A percentile compares a stretch with the other conserved stretches of the same genome.
These are phyloP conservation scores for Metschnikowia koreensis DNA, from an alignment of 805 yeast genomes.

Conservation along the genomic window DNA sequence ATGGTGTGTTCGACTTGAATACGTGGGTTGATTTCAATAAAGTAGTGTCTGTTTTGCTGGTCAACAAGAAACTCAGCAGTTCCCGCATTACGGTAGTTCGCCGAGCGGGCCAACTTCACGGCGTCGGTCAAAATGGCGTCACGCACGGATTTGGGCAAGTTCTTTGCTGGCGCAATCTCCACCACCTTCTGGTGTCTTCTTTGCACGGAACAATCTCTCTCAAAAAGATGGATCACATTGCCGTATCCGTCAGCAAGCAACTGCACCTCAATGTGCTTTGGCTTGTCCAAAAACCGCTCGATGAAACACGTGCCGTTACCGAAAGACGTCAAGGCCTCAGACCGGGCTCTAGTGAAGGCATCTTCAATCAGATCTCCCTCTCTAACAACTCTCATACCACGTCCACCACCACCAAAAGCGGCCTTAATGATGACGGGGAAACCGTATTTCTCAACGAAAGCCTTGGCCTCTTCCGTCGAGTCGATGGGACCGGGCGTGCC, in stretches of 20 bases:
- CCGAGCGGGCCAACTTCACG: slow-evolving; percentile 82
- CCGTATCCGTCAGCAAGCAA: slow-evolving; percentile 91
- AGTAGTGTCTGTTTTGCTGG: slow-evolving; percentile 89
- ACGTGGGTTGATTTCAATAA: slow-evolving; percentile 97
- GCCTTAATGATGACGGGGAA: slow-evolving; percentile 97
- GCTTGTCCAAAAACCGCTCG: slow-evolving; percentile 91
- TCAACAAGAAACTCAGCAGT: slow-evolving; percentile 98
- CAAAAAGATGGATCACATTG: slow-evolving; percentile 91
- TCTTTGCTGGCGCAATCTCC: slow-evolving; percentile 96
- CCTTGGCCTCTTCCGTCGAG: slow-evolving; percentile 69
- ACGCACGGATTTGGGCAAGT: slow-evolving; percentile 76
- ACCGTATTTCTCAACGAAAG: slow-evolving; percentile 80
- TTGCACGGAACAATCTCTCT: slow-evolving; percentile 99
- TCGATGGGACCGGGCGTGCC: slow-evolving; percentile 98
- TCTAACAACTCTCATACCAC: slow-evolving; percentile 99
- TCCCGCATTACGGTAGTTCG: slow-evolving; percentile 95
- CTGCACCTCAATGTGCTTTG: slow-evolving; percentile 98
- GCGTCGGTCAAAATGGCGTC: slow-evolving; percentile 94
- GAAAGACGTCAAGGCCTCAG: slow-evolving; percentile 93
- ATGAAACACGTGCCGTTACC: slow-evolving; percentile 98
- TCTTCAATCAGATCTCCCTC: slow-evolving; percentile 92
- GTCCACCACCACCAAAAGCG: slow-evolving; percentile 99
- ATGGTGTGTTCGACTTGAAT: slow-evolving; percentile 98
- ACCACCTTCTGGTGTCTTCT: slow-evolving; percentile 99
- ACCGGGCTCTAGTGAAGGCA: slow-evolving; percentile 89